Conservation (phyloP, 1,139 yeast species). For the Suhomyces ambrosiae region DNA sequence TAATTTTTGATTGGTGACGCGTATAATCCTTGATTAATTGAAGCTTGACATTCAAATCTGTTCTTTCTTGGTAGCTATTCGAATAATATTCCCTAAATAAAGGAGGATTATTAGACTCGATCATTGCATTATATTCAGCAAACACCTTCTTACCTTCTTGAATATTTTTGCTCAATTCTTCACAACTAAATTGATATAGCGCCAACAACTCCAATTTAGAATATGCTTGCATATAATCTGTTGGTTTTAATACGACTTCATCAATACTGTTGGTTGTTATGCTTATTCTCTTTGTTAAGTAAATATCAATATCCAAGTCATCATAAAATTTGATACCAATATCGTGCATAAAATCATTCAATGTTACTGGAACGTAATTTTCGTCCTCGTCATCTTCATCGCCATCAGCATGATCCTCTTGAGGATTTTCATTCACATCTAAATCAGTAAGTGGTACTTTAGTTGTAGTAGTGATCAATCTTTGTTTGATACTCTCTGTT, state of each 20-base stretch:
- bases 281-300: slow-evolving; percentile 28
- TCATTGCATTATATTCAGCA: slow-evolving; percentile 45
- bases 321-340: slow-evolving; percentile 55
- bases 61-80: slow-evolving; percentile 38
- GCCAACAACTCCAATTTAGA: slow-evolving; percentile 41
- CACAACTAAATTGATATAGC: slow-evolving; percentile 52
- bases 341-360: slow-evolving; percentile 47
- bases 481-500: slow-evolving; percentile 7
- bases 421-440: slow-evolving; percentile 10
- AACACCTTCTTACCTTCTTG: slow-evolving; percentile 49
- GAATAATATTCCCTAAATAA: slow-evolving; percentile 50
- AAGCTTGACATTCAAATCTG: slow-evolving; percentile 44
- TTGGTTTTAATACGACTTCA: slow-evolving; percentile 11
- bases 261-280: slow-evolving; percentile 21
- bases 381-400: slow-evolving; percentile 19
- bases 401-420: slow-evolving; percentile 12
- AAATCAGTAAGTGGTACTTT: slow-evolving; percentile 15
- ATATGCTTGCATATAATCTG: slow-evolving; percentile 38
- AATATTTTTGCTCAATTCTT: slow-evolving; percentile 54
- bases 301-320: slow-evolving; percentile 46
- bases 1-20: slow-evolving; percentile 50
- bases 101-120: slow-evolving; percentile 49
- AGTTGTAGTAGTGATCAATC: slow-evolving; percentile 13
- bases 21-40: slow-evolving; percentile 51
- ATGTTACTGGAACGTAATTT: slow-evolving; percentile 36